Base-by-base conservation (phyloP, 208 protist genomes). In the Trypanosoma vivax region DNA sequence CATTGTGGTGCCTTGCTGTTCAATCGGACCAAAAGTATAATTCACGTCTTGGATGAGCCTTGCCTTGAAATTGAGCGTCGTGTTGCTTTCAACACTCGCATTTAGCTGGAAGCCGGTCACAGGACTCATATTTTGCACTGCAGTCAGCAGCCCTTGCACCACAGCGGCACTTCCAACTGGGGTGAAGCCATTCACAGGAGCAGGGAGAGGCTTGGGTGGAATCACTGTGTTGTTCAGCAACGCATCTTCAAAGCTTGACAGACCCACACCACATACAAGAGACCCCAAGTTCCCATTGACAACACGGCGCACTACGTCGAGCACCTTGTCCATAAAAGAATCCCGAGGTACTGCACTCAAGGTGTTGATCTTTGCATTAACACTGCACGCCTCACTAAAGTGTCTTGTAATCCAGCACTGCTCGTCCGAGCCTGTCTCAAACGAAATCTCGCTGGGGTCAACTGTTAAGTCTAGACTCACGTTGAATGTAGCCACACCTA, bases 161-260 rank as follows among this genome's bases (percentile, higher is more conserved):
- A 77, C 0, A 23, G 53, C 14, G 19, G 25, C 42, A 28, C 47
- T 41, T 5, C 30, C 3, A 10, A 79, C 49, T 10, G 34, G 30
- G 2, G 25, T 53, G 2, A 51, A 43, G 3, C 67, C 61, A 7
- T 55, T 31, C 14, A 50, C 33, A 18, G 55, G 21, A 9, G 21
- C 10, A 45, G 65, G 71, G 33, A 35, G 6, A 33, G 65, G 51
- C 11, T 25, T 16, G 40, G 25, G 29, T 16, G 57, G 51, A 33
- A 48, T 50, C 2, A 43, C 24, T 18, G 64, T 72, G 25, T 59
- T 50, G 46, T 71, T 70, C 5, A 33, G 7, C 11, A 73, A 50
- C 1, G 30, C 19, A 0, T 38, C 3, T 21, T 61, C 35, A 31
- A 79, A 38, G 1, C 3, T 27, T 1, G 66, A 50, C n/a, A 72